phyloP scores from a whole-genome alignment of 495 filamentous ascomycete genomes.

The Terfezia claveryi region DNA sequence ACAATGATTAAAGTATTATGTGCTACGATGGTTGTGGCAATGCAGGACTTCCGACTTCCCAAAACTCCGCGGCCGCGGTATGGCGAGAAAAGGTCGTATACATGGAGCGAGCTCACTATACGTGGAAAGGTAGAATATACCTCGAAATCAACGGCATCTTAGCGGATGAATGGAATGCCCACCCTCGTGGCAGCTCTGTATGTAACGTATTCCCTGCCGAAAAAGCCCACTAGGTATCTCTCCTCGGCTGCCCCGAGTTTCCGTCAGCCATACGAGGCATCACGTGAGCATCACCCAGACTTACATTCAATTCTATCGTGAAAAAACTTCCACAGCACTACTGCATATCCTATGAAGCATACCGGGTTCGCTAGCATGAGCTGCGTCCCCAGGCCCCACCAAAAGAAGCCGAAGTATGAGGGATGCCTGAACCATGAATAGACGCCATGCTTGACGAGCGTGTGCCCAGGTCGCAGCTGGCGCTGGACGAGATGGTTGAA shows the following conservation, averaged over 20 bases:
- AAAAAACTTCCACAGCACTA: conserved; percentile 75
- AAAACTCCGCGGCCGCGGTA: background rate
- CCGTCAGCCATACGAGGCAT: background rate
- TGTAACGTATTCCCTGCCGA: conserved; percentile 55
- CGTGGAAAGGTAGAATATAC: background rate
- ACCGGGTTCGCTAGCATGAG: conserved; percentile 65
- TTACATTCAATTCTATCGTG: conserved; percentile 39
- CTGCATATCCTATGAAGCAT: conserved; percentile 49
- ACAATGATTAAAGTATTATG: too few relatives aligned
- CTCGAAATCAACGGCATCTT: background rate
- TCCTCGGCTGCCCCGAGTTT: conserved; percentile 40
- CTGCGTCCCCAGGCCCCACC: conserved; percentile 92
- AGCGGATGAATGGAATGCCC: conserved; percentile 51
- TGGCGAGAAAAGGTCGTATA: background rate
- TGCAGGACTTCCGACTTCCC: background rate
- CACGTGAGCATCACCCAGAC: conserved; percentile 6
- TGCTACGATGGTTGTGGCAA: background rate
- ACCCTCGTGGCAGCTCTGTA: conserved; percentile 46
- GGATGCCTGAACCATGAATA: conserved; percentile 52
- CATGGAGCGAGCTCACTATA: background rate
- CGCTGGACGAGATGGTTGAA: conserved; percentile 79
- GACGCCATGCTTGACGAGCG: conserved; percentile 53
- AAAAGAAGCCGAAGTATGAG: conserved; percentile 92
- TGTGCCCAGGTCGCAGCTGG: conserved; percentile 41
- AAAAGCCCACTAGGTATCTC: conserved; percentile 52